Base-by-base conservation (phyloP, 345 rosid genomes). In the Salix koriyanagi region DNA sequence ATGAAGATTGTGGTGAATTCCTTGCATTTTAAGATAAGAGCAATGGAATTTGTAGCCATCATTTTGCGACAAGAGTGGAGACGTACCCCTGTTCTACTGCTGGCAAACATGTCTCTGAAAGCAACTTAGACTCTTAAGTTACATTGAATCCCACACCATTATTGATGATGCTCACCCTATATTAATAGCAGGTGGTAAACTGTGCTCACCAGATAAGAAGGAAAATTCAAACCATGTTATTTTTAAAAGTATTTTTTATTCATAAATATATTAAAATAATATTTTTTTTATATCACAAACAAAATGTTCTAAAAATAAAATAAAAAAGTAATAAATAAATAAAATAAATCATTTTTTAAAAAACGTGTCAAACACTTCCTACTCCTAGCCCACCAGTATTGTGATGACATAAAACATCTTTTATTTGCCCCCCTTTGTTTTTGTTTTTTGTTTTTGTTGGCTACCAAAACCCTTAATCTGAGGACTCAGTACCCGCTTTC, bases 381-480 rank as follows among this genome's bases (percentile, higher is more conserved):
- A 30, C 32, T 30, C 32, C 32, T 30, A 30, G 32, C 32, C 32
- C 32, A 32, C 0, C 34, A 32, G 4, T 0, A 32, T 32, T 32
- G 34, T 32, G 34, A 32, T 32, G 34, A 32, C 34, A 32, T 32
- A 48, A 41, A 10, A 41, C 44, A 2, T 10, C 13, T 11, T 41
- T 10, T 41, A 41, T 41, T 10, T 41, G 44, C 44, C 13, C 21
- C n/a, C 5, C 30, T 32, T 37, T 32, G 15, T 69, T 4, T 25
- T 72, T 70, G 30, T 0, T 1, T 28, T 28, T 28, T 28, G 76
- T 19, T 73, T 26, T 72, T 70, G 76, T 19, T 73, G 69, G 16
- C 58, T 25, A 71, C 79, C 76, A 26, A 72, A 70, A 74, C 75
- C 83, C 83, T 34, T 23, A 56, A 67, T 76, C 71, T 74, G 69